These are phyloP conservation scores for Corinectria fuckeliana DNA, from an alignment of 2,329 filamentous ascomycete genomes.

Conservation along the genomic window DNA sequence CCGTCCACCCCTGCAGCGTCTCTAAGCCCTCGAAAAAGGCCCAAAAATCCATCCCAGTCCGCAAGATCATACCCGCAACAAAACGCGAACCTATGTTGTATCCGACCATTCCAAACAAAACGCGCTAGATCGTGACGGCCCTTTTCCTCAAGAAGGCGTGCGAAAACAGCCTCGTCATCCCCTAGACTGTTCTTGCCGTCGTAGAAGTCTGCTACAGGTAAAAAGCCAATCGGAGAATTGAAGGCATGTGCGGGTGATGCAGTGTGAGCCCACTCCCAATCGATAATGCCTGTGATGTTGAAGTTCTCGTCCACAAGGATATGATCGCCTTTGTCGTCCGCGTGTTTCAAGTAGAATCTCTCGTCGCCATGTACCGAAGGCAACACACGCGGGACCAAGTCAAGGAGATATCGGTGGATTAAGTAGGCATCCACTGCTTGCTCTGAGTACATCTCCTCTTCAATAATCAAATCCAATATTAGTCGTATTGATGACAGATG, in stretches of 20 bases:
- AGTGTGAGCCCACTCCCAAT: constrained; percentile 50
- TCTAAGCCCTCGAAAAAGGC: constrained; percentile 49
- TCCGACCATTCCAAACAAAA: constrained; percentile 45
- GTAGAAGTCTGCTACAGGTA: constrained; percentile 51
- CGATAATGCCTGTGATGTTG: constrained; percentile 56
- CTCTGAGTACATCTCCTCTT: constrained; percentile 45
- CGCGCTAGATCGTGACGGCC: constrained; percentile 44
- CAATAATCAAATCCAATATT: constrained; percentile 47
- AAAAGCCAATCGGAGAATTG: constrained; percentile 49
- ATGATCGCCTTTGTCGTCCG: constrained; percentile 55
- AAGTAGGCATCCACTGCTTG: constrained; percentile 47
- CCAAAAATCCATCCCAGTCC: constrained; percentile 52
- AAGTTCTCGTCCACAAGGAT: constrained; percentile 53
- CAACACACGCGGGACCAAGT: constrained; percentile 40
- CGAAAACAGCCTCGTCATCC: constrained; percentile 48
- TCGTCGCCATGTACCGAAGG: constrained; percentile 32
- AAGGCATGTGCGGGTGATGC: constrained; percentile 47
- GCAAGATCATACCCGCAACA: constrained; percentile 50
- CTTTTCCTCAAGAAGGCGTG: constrained; percentile 40
- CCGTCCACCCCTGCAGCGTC: constrained; percentile 42
- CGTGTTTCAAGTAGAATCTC: constrained; percentile 51
- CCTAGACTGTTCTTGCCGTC: constrained; percentile 40
- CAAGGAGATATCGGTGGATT: constrained; percentile 50
- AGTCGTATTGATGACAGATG: constrained; percentile 42
- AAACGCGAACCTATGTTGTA: constrained; percentile 49